Percentiles rank a stretch among this genome's conserved stretches.
These are phyloP conservation scores for Arthrobotrys sinensis DNA, from an alignment of 2,329 filamentous ascomycete species.

Conservation along the genomic window DNA sequence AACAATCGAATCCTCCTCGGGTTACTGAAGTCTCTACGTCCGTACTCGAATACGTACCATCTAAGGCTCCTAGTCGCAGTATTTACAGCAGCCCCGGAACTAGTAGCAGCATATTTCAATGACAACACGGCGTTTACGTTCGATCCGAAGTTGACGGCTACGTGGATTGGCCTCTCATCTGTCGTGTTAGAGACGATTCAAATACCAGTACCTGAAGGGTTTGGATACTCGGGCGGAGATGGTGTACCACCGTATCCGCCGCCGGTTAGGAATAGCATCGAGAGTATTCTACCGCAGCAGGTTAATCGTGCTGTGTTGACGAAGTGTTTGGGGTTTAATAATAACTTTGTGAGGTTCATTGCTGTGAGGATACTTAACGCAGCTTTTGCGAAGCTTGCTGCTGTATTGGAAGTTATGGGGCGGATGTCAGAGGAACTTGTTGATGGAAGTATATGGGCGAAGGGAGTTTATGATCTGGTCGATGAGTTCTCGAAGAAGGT, in stretches of 20 bases:
- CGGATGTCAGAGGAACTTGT: slow-evolving; percentile 62
- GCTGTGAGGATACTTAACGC: slow-evolving; percentile 83
- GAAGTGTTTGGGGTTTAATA: slow-evolving; percentile 82
- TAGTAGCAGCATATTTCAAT: slow-evolving; percentile 88
- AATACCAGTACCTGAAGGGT: slow-evolving; percentile 79
- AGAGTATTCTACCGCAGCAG: slow-evolving; percentile 87
- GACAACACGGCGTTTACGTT: slow-evolving; percentile 85
- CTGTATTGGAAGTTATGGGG: slow-evolving; percentile 74
- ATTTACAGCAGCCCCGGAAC: slow-evolving; percentile 85
- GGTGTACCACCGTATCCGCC: slow-evolving; percentile 77
- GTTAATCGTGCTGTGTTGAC: slow-evolving; percentile 84
- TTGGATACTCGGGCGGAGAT: slow-evolving; percentile 77
- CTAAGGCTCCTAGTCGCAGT: slow-evolving; percentile 85
- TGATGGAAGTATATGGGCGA: slow-evolving; percentile 64
- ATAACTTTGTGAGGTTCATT: slow-evolving; percentile 84
- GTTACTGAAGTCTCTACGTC: slow-evolving; percentile 83
- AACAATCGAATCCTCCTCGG: slow-evolving; percentile 84
- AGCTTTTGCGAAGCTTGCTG: slow-evolving; percentile 82
- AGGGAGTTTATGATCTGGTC: slow-evolving; percentile 73
- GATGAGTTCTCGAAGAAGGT: slow-evolving; percentile 83
- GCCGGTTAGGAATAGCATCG: slow-evolving; percentile 82
- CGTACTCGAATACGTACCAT: slow-evolving; percentile 85
- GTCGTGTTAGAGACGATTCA: slow-evolving; percentile 87
- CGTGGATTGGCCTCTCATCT: slow-evolving; percentile 94
- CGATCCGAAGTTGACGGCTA: slow-evolving; percentile 90